Conservation (phyloP, 345 rosid species). For the Moricandia moricandioides region DNA sequence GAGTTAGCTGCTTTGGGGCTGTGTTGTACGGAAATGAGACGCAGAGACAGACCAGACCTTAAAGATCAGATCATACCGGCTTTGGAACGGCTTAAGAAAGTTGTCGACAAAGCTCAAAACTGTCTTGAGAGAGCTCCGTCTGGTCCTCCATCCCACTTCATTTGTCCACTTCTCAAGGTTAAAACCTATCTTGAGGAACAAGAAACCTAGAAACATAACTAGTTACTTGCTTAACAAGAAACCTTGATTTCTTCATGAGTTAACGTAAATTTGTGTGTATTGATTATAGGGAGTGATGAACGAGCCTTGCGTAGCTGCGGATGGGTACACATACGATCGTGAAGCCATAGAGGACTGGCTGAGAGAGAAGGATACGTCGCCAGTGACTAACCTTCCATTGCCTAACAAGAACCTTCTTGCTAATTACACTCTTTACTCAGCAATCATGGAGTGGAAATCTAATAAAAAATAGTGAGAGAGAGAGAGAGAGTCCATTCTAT, state of each 20-base stretch:
- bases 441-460: constrained; percentile 75
- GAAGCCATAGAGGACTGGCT: constrained; percentile 72
- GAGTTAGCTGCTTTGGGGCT: not conserved
- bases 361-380: constrained; percentile 56
- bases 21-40: constrained; percentile 29
- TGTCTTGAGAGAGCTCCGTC: constrained; percentile 19
- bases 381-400: constrained; percentile 45
- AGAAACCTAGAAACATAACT: not conserved
- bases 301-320: constrained; percentile 85
- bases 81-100: constrained; percentile 56
- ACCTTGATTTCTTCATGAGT: not conserved
- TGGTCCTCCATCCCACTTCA: constrained; percentile 63
- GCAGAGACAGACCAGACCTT: constrained; percentile 38
- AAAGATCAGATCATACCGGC: constrained; percentile 65
- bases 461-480: constrained; percentile 25
- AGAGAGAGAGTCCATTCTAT: not conserved
- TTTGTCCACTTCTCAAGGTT: constrained; percentile 81
- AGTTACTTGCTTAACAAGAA: not conserved
- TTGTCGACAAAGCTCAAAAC: constrained; percentile 42
- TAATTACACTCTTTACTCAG: constrained; percentile 33
- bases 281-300: constrained; percentile 65
- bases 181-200: not conserved
- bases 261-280: not conserved
- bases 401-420: not conserved
- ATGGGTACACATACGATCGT: constrained; percentile 78